Evolutionary conservation across 1,284 basidiomycete genomes (phyloP), one percentile per base, ranked within the genome.

Genomic region (Sanguinoderma infundibulare): DNA sequence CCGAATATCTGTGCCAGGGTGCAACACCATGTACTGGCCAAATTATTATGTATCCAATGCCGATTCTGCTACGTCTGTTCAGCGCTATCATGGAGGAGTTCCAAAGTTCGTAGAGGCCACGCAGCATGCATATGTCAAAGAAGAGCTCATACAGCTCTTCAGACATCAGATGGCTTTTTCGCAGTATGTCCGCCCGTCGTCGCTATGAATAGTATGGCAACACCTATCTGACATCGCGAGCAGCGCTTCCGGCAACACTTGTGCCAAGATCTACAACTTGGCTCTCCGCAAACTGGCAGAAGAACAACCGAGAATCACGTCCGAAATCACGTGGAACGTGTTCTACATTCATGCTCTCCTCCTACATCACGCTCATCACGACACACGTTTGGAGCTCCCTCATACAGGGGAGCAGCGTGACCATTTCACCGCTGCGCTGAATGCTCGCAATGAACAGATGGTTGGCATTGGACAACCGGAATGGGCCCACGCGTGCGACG

Each of bases 401-500:
- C 28, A 51, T 51, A 17, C 14, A 9, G 47, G 9, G 28, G 10
- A 9, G 8, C 24, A 30, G 9, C 0, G 2, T 1, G 36, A 30
- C 1, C 47, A 47, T 4, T 40, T 57, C 12, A 28, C n/a, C 1
- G 28, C 14, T 17, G 55, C 38, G 12, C 28, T 57, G 5, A 9
- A 20, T 3, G 28, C 5, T 5, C 44, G 55, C 0, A 57, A 40
- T 15, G 6, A 15, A 1, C 38, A 26, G 20, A 52, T 58, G 50
- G 30, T 8, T 9, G 56, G 56, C 0, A 22, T 15, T 0, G 57
- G 53, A 3, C 57, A 56, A 36, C 40, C 17, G 14, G 22, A 26
- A 6, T 55, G 47, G 55, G 59, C 38, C 6, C 73, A 74, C 64
- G 68, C 69, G 0, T 73, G 73, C 53, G 61, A 70, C 38, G 50